Percentiles rank a stretch among this genome's conserved stretches.
phyloP scores from a whole-genome alignment of 2,329 filamentous ascomycete genomes.

The Fusarium sp. region DNA sequence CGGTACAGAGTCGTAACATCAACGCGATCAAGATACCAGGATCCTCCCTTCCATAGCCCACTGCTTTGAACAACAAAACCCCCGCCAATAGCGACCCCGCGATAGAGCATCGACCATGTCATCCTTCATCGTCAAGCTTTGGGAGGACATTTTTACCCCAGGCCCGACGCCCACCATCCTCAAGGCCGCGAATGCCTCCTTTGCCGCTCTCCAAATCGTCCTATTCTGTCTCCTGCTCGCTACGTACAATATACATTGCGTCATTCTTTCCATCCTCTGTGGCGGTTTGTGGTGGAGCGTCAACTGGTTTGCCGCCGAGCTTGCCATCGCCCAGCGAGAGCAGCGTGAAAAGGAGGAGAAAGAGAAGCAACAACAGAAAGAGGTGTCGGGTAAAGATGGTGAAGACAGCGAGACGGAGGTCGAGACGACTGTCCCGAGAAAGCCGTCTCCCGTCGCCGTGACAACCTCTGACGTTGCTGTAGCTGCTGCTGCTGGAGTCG shows the following conservation, averaged over 20 bases:
- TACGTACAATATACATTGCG: constrained; percentile 90
- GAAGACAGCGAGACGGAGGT: constrained; percentile 55
- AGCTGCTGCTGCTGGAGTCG: constrained; percentile 52
- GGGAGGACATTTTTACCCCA: constrained; percentile 92
- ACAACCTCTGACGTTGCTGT: constrained; percentile 25
- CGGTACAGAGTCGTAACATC: background rate
- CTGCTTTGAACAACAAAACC: constrained; percentile 3
- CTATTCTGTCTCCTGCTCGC: constrained; percentile 79
- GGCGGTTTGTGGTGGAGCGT: constrained; percentile 90
- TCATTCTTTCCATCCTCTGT: constrained; percentile 81
- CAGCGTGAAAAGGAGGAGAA: constrained; percentile 49
- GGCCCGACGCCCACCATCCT: constrained; percentile 90
- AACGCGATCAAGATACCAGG: constrained; percentile 2
- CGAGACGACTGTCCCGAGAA: constrained; percentile 45
- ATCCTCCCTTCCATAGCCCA: background rate
- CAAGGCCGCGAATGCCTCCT: constrained; percentile 88
- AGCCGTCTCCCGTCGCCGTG: constrained; percentile 26
- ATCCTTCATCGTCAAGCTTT: constrained; percentile 78
- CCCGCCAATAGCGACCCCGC: constrained; percentile 20
- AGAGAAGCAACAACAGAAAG: constrained; percentile 41
- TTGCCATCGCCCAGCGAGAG: constrained; percentile 58
- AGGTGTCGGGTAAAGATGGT: constrained; percentile 41
- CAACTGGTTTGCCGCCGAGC: constrained; percentile 92
- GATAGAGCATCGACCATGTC: constrained; percentile 57
- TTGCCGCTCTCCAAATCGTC: constrained; percentile 84